phyloP scores from a whole-genome alignment of 148 eudicot species.

The Chenopodium formosanum region DNA sequence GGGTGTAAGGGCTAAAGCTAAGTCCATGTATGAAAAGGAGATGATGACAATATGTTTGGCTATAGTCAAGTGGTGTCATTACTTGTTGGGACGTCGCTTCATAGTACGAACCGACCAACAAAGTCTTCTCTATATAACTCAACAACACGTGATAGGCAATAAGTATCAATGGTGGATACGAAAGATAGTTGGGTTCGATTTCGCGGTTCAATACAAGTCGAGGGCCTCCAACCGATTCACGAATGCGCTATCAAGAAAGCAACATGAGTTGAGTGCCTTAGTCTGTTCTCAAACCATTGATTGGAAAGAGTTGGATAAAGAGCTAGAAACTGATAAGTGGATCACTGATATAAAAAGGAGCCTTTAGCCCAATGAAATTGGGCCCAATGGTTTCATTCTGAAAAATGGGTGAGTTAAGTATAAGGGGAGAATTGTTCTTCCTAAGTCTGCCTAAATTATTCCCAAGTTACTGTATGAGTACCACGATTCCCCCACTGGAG shows the following conservation, averaged over 20 bases:
- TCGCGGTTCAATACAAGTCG: too few species aligned
- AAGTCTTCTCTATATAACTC: not conserved
- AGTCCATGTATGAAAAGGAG: not conserved
- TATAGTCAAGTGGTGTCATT: not conserved
- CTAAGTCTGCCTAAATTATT: too few species aligned
- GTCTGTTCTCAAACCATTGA: too few species aligned
- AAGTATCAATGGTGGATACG: not conserved
- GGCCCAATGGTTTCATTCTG: too few species aligned
- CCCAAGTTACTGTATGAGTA: too few species aligned
- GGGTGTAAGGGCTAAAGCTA: not conserved
- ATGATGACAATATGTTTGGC: not conserved
- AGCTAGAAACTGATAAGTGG: rapidly evolving
- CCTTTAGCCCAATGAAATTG: too few species aligned
- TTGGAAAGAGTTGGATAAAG: too few species aligned
- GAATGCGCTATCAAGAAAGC: too few species aligned
- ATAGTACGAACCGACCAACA: not conserved
- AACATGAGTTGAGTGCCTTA: too few species aligned
- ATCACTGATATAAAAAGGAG: too few species aligned
- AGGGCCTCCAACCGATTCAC: not conserved
- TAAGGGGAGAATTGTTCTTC: too few species aligned
- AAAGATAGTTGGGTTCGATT: not conserved
- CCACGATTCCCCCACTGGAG: too few species aligned
- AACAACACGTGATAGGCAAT: not conserved
- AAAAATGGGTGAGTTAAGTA: rapidly evolving
- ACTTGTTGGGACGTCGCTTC: not conserved